A percentile compares a stretch with the other conserved stretches of the same genome.
Conservation (phyloP, 495 filamentous ascomycete species). For the Sabuloglossum arenarium region DNA sequence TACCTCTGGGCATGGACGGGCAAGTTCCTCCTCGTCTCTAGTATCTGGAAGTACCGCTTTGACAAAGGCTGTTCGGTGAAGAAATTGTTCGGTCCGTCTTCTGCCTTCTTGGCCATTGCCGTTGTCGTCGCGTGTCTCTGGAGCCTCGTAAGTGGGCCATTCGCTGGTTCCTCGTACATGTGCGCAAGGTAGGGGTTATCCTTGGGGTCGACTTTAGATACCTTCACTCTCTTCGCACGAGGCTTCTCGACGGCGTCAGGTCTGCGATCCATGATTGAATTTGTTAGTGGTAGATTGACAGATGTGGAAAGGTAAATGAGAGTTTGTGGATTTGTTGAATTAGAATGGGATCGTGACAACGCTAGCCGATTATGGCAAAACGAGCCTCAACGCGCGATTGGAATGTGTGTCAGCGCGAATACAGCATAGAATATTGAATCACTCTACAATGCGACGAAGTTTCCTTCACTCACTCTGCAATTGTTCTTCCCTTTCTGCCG, state of each 20-base stretch:
- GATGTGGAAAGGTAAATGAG: not conserved
- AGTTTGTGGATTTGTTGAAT: not conserved
- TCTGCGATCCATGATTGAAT: conserved; percentile 16
- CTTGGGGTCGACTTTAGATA: conserved; percentile 28
- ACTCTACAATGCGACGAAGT: not conserved
- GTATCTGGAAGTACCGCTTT: conserved; percentile 67
- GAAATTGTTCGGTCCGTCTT: conserved; percentile 68
- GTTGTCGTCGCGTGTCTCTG: conserved; percentile 69
- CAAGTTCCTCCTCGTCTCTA: conserved; percentile 62
- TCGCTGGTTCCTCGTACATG: conserved; percentile 36
- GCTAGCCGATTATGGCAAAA: not conserved
- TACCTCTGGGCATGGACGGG: conserved; percentile 80
- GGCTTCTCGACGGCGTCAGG: conserved; percentile 16
- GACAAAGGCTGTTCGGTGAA: conserved; percentile 63
- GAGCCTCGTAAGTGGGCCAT: conserved; percentile 33
- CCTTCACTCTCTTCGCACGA: conserved; percentile 25
- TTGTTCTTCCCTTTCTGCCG: not conserved
- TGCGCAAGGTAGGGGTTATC: conserved; percentile 84
- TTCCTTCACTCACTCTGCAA: not conserved
- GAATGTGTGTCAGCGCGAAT: no score
- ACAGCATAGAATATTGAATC: no score
- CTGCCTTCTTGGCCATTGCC: conserved; percentile 43
- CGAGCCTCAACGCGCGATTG: not conserved
- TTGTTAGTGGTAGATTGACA: not conserved
- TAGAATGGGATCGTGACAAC: not conserved